Conservation (phyloP, 805 yeast species). For the Wickerhamomyces mucosus region DNA sequence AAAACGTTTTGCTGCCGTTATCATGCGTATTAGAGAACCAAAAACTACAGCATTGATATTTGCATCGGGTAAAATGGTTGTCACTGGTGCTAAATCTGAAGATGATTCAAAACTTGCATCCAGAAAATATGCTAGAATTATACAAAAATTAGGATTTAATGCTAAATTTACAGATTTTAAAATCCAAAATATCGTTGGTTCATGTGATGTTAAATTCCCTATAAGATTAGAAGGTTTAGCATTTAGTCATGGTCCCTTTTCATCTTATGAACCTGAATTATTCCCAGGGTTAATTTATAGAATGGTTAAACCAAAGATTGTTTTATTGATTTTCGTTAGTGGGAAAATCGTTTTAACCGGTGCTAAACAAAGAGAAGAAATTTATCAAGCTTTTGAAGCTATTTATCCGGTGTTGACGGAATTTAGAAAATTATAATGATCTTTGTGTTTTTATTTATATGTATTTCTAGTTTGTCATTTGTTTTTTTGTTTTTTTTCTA, state of each 20-base stretch:
- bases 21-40: slow-evolving; percentile 98
- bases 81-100: slow-evolving; percentile 97
- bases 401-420: slow-evolving; percentile 97
- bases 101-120: slow-evolving; percentile 98
- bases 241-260: slow-evolving; percentile 96
- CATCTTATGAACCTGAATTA: slow-evolving; percentile 95
- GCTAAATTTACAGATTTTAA: slow-evolving; percentile 97
- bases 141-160: slow-evolving; percentile 94
- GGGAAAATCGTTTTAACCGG: slow-evolving; percentile 98
- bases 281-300: slow-evolving; percentile 98
- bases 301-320: slow-evolving; percentile 99
- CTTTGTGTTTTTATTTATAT: slow-evolving; percentile 3
- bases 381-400: slow-evolving; percentile 96
- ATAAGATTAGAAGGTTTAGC: slow-evolving; percentile 96
- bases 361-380: slow-evolving; percentile 98
- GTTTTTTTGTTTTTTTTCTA: no score
- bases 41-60: slow-evolving; percentile 96
- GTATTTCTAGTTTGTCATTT: no score
- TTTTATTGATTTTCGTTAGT: slow-evolving; percentile 86
- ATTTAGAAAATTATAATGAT: slow-evolving; percentile 60
- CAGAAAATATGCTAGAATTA: slow-evolving; percentile 94
- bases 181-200: slow-evolving; percentile 96
- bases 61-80: slow-evolving; percentile 99
- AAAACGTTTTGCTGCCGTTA: slow-evolving; percentile 97
- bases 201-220: slow-evolving; percentile 98